Conservation (phyloP, 2,329 filamentous ascomycete species). For the Phoma sp. region DNA sequence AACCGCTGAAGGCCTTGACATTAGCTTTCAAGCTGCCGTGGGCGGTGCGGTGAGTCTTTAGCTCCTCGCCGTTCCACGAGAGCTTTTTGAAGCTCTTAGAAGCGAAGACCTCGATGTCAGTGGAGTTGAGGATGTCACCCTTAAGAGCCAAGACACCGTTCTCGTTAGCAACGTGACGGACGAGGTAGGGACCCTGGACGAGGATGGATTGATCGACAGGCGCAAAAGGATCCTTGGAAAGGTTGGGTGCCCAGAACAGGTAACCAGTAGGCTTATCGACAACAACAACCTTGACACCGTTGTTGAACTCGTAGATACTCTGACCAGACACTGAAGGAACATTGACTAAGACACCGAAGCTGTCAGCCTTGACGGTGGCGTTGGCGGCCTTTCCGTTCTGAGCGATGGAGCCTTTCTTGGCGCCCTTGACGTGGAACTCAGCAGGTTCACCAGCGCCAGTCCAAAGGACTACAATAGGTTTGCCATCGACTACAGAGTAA, state of each 20-base stretch:
- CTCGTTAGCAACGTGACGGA: constrained; percentile 40
- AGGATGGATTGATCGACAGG: constrained; percentile 50
- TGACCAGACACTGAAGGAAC: constrained; percentile 42
- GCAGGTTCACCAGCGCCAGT: constrained; percentile 49
- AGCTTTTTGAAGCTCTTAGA: constrained; percentile 34
- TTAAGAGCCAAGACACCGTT: constrained; percentile 38
- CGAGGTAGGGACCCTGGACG: constrained; percentile 51
- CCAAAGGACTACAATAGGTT: constrained; percentile 50
- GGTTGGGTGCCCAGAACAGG: constrained; percentile 49
- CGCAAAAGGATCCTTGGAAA: constrained; percentile 48
- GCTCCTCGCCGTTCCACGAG: constrained; percentile 47
- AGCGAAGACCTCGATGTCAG: constrained; percentile 49
- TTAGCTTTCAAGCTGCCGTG: constrained; percentile 48
- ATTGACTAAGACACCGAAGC: constrained; percentile 42
- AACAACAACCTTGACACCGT: constrained; percentile 46
- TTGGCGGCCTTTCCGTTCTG: constrained; percentile 51
- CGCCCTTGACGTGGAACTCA: constrained; percentile 50
- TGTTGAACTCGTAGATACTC: constrained; percentile 46
- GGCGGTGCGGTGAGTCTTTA: constrained; percentile 38
- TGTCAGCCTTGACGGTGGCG: constrained; percentile 52
- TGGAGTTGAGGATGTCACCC: constrained; percentile 46
- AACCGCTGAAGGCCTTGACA: constrained; percentile 32
- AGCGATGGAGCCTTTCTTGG: constrained; percentile 46
- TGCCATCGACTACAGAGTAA: constrained; percentile 46
- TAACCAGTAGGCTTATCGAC: constrained; percentile 49